Conservation (phyloP, 306 rosid genomes). For the Quercus glauca region DNA sequence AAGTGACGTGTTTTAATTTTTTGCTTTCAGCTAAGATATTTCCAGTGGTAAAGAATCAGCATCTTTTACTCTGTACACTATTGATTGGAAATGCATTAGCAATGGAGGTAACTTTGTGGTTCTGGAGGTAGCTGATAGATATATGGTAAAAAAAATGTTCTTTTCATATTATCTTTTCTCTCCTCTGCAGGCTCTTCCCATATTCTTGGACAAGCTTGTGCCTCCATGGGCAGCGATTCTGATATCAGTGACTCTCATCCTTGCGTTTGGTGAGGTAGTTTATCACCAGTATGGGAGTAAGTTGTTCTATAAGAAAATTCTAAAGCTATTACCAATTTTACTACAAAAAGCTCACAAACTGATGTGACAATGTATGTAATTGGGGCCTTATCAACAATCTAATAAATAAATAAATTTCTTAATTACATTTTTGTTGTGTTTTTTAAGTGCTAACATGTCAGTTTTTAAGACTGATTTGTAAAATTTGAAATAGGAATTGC, state of each 20-base stretch:
- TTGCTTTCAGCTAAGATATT: constrained; percentile 77
- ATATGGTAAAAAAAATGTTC: background rate
- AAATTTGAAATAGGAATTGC: too few species aligned
- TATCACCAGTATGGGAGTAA: background rate
- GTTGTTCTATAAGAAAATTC: background rate
- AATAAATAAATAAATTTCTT: too few species aligned
- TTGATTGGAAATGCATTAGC: constrained; percentile 92
- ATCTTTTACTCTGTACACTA: constrained; percentile 91
- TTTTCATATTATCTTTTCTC: background rate
- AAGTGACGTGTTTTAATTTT: background rate
- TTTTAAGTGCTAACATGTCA: too few species aligned
- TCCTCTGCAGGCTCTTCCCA: constrained; percentile 70
- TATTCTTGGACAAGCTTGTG: constrained; percentile 83
- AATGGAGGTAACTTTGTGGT: constrained; percentile 66
- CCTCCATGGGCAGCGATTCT: constrained; percentile 83
- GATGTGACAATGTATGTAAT: too few species aligned
- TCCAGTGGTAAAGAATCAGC: constrained; percentile 98
- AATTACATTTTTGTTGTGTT: too few species aligned
- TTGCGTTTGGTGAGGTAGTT: constrained; percentile 90
- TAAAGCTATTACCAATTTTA: too few species aligned
- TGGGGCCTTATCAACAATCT: too few species aligned
- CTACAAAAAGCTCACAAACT: too few species aligned
- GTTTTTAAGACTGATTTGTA: too few species aligned
- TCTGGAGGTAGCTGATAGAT: constrained; percentile 1
- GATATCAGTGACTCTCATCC: constrained; percentile 86